These are phyloP conservation scores for Chrysoporthe cubensis DNA, from an alignment of 2,329 filamentous ascomycete genomes.

Conservation along the genomic window DNA sequence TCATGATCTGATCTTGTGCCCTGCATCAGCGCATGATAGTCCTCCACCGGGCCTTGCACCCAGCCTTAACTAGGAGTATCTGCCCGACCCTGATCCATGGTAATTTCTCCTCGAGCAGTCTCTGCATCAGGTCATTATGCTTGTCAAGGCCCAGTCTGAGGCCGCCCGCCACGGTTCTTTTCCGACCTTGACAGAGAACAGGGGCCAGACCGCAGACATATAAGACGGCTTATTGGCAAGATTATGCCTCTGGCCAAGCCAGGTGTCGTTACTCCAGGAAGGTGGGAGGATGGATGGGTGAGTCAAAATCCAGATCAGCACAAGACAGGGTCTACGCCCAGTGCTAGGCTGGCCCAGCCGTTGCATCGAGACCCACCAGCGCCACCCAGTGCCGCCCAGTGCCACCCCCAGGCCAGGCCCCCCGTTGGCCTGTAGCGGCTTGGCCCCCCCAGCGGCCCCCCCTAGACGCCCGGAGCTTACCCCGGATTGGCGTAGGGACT, in stretches of 20 bases:
- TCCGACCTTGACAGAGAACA: background rate
- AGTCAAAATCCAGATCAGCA: background rate
- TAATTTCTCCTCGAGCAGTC: slow-evolving; percentile 15
- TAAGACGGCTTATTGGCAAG: background rate
- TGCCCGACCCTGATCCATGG: slow-evolving; percentile 14
- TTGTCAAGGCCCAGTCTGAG: slow-evolving; percentile 6
- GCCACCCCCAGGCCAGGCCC: background rate
- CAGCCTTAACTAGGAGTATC: slow-evolving; percentile 8
- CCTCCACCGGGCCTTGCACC: background rate
- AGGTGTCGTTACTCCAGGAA: background rate
- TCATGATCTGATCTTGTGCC: slow-evolving; percentile 36
- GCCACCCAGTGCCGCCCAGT: background rate
- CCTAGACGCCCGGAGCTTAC: slow-evolving; percentile 14
- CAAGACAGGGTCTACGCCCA: background rate
- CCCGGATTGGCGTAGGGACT: slow-evolving; percentile 17
- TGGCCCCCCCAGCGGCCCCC: background rate
- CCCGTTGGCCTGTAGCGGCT: background rate
- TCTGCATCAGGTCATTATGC: slow-evolving; percentile 19
- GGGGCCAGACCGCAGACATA: background rate
- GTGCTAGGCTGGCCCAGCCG: background rate
- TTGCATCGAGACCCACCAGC: background rate
- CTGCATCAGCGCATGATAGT: slow-evolving; percentile 14
- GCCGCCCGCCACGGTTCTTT: background rate
- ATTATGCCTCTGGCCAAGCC: background rate
- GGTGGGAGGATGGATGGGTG: background rate